Conservation (phyloP, 345 rosid genomes). For the Euphorbia pulcherrima region DNA sequence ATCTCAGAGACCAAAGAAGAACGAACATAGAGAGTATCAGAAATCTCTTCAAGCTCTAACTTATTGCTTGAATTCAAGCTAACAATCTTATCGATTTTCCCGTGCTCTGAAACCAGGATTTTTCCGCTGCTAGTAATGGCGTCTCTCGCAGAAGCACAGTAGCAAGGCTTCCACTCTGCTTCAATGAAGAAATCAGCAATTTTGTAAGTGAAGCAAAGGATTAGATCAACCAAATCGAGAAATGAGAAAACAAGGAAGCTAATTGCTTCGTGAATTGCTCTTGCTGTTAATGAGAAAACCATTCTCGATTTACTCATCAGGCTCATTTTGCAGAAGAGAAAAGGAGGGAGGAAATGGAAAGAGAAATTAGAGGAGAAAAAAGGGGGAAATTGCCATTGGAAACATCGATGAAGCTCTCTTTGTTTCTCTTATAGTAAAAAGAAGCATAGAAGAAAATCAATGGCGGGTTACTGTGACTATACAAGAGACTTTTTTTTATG, state of each 20-base stretch:
- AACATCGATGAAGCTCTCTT: slow-evolving; percentile 7
- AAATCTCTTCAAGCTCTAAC: slow-evolving; percentile 77
- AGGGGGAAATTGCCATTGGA: background rate
- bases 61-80: slow-evolving; percentile 53
- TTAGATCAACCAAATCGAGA: slow-evolving; percentile 68
- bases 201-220: slow-evolving; percentile 69
- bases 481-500: background rate
- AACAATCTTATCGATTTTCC: slow-evolving; percentile 62
- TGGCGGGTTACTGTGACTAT: too few relatives aligned
- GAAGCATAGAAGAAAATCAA: slow-evolving; percentile 6
- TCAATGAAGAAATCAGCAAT: slow-evolving; percentile 66
- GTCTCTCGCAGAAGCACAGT: slow-evolving; percentile 64
- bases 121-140: slow-evolving; percentile 52
- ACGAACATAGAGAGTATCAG: slow-evolving; percentile 80
- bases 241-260: slow-evolving; percentile 78
- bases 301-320: slow-evolving; percentile 20
- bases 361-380: background rate
- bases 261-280: slow-evolving; percentile 23
- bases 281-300: slow-evolving; percentile 17
- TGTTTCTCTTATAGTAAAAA: background rate
- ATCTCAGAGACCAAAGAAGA: slow-evolving; percentile 48
- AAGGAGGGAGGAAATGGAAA: too few relatives aligned
- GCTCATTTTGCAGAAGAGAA: slow-evolving; percentile 8
- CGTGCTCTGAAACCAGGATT: slow-evolving; percentile 77
- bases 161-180: slow-evolving; percentile 85